Percentiles rank a stretch among this genome's conserved stretches.
phyloP scores from a whole-genome alignment of 768 basidiomycete genomes.

The Leucocoprinus leucothites region DNA sequence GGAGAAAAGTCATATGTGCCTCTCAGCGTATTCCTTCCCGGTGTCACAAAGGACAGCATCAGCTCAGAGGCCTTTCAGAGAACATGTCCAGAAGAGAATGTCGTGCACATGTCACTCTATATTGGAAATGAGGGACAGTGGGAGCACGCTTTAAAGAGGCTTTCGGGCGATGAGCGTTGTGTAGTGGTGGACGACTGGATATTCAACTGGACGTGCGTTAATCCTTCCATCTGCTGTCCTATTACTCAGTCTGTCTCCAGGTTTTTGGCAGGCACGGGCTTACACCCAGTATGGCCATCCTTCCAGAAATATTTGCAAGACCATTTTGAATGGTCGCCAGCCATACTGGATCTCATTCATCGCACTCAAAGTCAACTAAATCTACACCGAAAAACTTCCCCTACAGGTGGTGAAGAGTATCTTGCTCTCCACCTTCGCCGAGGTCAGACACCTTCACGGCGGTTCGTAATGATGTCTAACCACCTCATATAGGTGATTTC shows the following conservation, averaged over 20 bases:
- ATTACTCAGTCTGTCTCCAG: constrained; percentile 17
- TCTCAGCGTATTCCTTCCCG: constrained; percentile 39
- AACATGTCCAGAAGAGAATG: constrained; percentile 36
- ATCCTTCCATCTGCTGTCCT: neutral
- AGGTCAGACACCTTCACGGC: constrained; percentile 27
- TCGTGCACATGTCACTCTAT: constrained; percentile 30
- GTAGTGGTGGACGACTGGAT: constrained; percentile 43
- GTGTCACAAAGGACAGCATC: constrained; percentile 35
- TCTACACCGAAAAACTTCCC: constrained; percentile 23
- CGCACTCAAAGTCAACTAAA: constrained; percentile 31
- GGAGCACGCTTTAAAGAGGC: constrained; percentile 30
- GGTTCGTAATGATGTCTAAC: neutral
- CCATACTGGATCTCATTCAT: constrained; percentile 30
- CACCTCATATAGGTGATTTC: constrained; percentile 33
- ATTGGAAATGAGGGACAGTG: constrained; percentile 28
- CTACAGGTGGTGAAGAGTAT: constrained; percentile 32
- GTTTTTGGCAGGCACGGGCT: constrained; percentile 35
- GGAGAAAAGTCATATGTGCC: constrained; percentile 37
- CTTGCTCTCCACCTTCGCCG: constrained; percentile 47
- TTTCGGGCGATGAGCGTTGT: constrained; percentile 34
- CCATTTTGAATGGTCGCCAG: constrained; percentile 40
- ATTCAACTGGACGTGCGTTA: constrained; percentile 39
- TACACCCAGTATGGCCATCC: constrained; percentile 36
- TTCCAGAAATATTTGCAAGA: constrained; percentile 7
- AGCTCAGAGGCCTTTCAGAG: constrained; percentile 33